Percentiles rank a stretch among this genome's conserved stretches.
Conservation (phyloP, 108 stramenopile genomes). For the Discostella stelligeroides region DNA sequence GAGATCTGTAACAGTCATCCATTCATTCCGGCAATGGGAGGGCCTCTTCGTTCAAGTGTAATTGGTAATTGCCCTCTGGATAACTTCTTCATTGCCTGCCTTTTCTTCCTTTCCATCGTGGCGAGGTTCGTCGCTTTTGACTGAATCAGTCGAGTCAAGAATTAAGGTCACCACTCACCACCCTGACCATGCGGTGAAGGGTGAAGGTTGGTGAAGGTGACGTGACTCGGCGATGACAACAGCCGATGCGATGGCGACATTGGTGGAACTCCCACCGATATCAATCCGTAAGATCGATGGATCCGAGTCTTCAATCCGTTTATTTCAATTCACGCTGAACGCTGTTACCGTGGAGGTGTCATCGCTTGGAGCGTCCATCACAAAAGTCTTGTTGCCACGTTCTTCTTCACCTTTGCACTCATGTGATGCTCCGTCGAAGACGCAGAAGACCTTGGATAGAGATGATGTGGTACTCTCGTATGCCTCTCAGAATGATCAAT, state of each 20-base stretch:
- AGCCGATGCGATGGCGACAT: background rate
- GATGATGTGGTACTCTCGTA: constrained; percentile 77
- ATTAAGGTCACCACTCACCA: no score
- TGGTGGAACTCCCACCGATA: constrained; percentile 11
- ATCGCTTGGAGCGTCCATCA: constrained; percentile 60
- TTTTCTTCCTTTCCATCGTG: no score
- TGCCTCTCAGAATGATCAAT: constrained; percentile 44
- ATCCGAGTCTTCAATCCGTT: constrained; percentile 4
- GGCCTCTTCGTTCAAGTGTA: no score
- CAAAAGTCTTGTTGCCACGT: constrained; percentile 50
- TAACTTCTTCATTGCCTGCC: no score
- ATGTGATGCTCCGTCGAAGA: background rate
- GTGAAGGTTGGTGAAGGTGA: no score
- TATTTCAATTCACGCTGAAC: constrained; percentile 37
- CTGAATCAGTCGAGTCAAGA: no score
- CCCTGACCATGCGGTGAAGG: no score
- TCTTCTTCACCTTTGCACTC: background rate
- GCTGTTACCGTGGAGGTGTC: constrained; percentile 49
- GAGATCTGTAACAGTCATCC: no score
- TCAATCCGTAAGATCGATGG: background rate
- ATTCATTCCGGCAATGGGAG: no score
- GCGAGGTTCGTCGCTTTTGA: no score
- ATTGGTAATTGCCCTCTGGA: no score
- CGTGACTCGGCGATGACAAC: no score
- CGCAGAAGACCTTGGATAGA: background rate